These are phyloP conservation scores for Stylonectria norvegica DNA, from an alignment of 2,329 filamentous ascomycete species.

Conservation along the genomic window DNA sequence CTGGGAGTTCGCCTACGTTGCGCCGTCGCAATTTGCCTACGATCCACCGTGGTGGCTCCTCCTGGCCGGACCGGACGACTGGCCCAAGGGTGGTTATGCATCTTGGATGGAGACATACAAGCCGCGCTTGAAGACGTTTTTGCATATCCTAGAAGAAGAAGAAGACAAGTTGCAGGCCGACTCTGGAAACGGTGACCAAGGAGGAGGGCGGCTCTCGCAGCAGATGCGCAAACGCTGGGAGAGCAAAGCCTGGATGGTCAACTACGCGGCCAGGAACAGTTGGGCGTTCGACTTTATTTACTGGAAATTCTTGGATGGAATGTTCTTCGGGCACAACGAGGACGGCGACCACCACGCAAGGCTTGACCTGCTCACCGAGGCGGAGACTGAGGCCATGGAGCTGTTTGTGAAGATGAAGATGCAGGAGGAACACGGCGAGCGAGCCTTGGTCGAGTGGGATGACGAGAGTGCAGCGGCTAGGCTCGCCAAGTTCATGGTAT, in stretches of 20 bases:
- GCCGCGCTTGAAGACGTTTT: neutral
- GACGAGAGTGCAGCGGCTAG: conserved; percentile 6
- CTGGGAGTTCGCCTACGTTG: conserved; percentile 40
- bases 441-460: conserved; percentile 10
- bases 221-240: neutral
- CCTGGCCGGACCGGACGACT: neutral
- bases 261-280: conserved; percentile 34
- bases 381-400: conserved; percentile 24
- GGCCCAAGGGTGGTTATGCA: neutral
- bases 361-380: conserved; percentile 18
- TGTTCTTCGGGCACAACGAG: conserved; percentile 27
- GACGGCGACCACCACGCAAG: conserved; percentile 17
- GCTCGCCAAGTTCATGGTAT: conserved; percentile 1
- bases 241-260: conserved; percentile 26
- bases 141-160: neutral
- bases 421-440: conserved; percentile 6
- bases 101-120: neutral
- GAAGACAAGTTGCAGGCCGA: too few relatives aligned
- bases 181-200: neutral
- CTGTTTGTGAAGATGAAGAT: conserved; percentile 20
- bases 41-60: conserved; percentile 40
- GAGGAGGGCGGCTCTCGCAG: neutral
- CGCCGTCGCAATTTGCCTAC: conserved; percentile 31
- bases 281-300: conserved; percentile 37
- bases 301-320: conserved; percentile 34